Percentiles rank a stretch among this genome's conserved stretches.
Conservation (phyloP, 371 early-diverging fungal species). For the Actinomortierella wolfii region DNA sequence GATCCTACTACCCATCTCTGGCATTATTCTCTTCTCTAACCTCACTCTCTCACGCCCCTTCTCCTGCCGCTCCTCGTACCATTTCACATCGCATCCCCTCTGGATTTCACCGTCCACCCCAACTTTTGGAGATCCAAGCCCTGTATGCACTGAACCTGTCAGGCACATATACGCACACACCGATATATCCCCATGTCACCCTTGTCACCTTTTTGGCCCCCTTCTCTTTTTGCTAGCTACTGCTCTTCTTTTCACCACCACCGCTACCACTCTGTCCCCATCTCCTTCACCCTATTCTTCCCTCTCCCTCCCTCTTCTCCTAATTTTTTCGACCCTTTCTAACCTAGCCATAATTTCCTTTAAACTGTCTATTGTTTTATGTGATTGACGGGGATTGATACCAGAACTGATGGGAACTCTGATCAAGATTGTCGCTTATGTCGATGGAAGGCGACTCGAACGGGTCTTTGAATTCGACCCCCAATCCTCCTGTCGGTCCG, state of each 20-base stretch:
- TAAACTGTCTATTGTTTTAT: too few relatives aligned
- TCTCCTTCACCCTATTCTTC: background rate
- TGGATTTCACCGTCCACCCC: too few relatives aligned
- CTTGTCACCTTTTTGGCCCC: too few relatives aligned
- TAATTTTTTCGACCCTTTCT: background rate
- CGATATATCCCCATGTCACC: too few relatives aligned
- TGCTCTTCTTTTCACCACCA: background rate
- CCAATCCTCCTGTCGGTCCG: slow-evolving; percentile 19
- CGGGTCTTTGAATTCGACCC: slow-evolving; percentile 26
- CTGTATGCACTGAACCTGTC: too few relatives aligned
- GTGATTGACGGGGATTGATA: background rate
- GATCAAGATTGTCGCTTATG: slow-evolving; percentile 24
- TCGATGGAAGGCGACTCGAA: slow-evolving; percentile 32
- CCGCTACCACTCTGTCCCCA: slow-evolving; percentile 2
- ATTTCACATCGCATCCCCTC: too few relatives aligned
- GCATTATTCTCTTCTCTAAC: background rate
- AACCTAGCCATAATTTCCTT: too few relatives aligned
- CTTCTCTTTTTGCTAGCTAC: background rate
- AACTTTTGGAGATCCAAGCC: too few relatives aligned
- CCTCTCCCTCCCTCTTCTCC: background rate
- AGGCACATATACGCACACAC: too few relatives aligned
- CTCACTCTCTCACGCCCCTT: background rate
- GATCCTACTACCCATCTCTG: too few relatives aligned
- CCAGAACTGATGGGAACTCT: slow-evolving; percentile 13
- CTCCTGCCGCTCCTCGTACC: background rate